These are phyloP conservation scores for Closterium sp. DNA, from an alignment of 139 green algal species.

Conservation along the genomic window DNA sequence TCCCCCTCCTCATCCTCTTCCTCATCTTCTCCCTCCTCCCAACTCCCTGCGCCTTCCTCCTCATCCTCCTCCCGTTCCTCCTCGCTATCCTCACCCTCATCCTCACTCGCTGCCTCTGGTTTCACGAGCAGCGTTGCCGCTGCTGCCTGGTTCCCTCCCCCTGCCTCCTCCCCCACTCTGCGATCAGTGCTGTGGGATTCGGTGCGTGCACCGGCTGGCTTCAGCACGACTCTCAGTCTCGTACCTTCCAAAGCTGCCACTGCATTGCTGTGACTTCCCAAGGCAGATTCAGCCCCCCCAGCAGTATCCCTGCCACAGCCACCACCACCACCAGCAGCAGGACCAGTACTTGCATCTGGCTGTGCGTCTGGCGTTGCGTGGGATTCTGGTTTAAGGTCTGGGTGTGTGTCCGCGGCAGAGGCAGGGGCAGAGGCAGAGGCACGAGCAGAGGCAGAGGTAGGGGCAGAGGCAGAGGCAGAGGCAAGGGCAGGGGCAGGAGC, in stretches of 20 bases:
- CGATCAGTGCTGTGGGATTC: too few relatives aligned
- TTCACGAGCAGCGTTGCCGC: not conserved
- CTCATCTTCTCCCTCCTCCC: not conserved
- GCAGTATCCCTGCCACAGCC: not conserved
- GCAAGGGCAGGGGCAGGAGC: too few relatives aligned
- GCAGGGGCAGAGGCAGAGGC: too few relatives aligned
- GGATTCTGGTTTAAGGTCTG: too few relatives aligned
- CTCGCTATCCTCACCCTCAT: not conserved
- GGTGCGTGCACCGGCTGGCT: too few relatives aligned
- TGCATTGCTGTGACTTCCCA: not conserved
- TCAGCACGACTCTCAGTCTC: not conserved
- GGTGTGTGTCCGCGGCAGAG: too few relatives aligned
- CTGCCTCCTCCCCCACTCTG: not conserved
- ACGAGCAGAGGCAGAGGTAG: too few relatives aligned
- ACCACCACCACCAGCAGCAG: too few relatives aligned
- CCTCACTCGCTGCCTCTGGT: not conserved
- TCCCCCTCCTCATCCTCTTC: not conserved
- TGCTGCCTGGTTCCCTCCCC: not conserved
- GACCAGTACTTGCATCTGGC: not conserved
- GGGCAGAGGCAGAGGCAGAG: too few relatives aligned
- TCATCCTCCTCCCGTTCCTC: not conserved
- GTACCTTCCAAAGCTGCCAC: too few relatives aligned
- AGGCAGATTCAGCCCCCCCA: not conserved
- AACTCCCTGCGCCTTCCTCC: not conserved
- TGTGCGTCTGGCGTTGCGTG: not conserved